These are phyloP conservation scores for Corrigiola litoralis DNA, from an alignment of 179 eudicot genomes.

Conservation along the genomic window DNA sequence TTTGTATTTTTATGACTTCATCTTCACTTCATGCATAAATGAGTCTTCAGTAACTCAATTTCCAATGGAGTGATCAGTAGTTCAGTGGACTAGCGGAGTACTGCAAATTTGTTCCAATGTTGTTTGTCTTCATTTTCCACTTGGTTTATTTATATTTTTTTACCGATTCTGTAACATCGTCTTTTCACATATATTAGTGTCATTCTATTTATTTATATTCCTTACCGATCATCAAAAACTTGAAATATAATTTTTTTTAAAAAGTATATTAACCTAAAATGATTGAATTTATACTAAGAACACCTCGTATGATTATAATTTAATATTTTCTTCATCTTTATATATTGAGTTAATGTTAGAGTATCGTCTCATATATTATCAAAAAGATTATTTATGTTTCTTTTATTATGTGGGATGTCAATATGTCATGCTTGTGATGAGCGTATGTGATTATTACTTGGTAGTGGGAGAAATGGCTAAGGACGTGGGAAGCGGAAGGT, in stretches of 20 bases:
- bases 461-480: conserved; percentile 75
- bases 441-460: background rate
- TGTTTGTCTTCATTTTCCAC: background rate
- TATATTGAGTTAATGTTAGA: background rate
- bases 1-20: background rate
- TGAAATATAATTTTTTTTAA: too few species aligned
- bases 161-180: too few species aligned
- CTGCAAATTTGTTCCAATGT: background rate
- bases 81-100: background rate
- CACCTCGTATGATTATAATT: too few species aligned
- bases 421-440: background rate
- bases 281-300: too few species aligned
- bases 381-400: too few species aligned
- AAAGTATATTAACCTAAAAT: too few species aligned
- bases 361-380: background rate
- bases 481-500: conserved; percentile 49
- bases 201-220: too few species aligned
- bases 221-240: too few species aligned
- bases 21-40: conserved; percentile 6
- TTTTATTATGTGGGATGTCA: background rate
- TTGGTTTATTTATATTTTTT: background rate
- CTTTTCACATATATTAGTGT: too few species aligned
- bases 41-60: conserved; percentile 14
- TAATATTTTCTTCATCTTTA: too few species aligned
- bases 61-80: conserved; percentile 1